Base-by-base conservation (phyloP, 306 rosid species). In the Cucurbita moschata region DNA sequence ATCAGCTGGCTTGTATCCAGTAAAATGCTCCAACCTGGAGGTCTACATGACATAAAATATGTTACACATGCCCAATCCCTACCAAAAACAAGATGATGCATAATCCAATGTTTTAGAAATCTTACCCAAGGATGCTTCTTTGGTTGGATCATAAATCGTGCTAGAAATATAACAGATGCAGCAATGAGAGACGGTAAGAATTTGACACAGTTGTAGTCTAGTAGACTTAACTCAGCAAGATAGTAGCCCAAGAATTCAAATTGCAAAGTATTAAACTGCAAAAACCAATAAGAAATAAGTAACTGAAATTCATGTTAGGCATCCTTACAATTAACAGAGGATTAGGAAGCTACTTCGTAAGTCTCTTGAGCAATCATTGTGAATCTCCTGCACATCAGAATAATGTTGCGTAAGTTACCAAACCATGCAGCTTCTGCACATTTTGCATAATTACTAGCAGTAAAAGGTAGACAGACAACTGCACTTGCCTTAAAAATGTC, bases 181-280 rank as follows among this genome's bases (percentile, higher is more conserved):
- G 99, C 97, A 51, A 91, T 86, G 84, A 87, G 62, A 75, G 99
- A 95, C 73, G 99, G 97, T 86, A 91, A 77, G 77, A 85, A 89
- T 72, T 86, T 95, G 5, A 95, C 86, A 69, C 89, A 89, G 50
- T 78, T 76, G 73, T 89, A 95, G 77, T 95, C 99, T 82, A 95
- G 81, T 73, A 89, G 85, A 78, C 99, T 95, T 73, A 91, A 86
- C 79, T 95, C 99, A 0, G 96, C 90, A 49, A 95, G 92, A 76
- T 89, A 91, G 86, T 55, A 67, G 50, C 87, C 72, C 77, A 91
- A 86, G 82, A 84, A 86, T 80, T 91, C 96, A 44, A 89, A 84
- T 65, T 82, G 91, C 65, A 88, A 73, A 30, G 77, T 82, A 12
- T 81, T 70, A 43, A 60, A 47, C 96, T 90, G 86, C 52, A 77